phyloP scores from a whole-genome alignment of 2,329 filamentous ascomycete species.

The Ophiocordyceps camponoti-leonardi region DNA sequence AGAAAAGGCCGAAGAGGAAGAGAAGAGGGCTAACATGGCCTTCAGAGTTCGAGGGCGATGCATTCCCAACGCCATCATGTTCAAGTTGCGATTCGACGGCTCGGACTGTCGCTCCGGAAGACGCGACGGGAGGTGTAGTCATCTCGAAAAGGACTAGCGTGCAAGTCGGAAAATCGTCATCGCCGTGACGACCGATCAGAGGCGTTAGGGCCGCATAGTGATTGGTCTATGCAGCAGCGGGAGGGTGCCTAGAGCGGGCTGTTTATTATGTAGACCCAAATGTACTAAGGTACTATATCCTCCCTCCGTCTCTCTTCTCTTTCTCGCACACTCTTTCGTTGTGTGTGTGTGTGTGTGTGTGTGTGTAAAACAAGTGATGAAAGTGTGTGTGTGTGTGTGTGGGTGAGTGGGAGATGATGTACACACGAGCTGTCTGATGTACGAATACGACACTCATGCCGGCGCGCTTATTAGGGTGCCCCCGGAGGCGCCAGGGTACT shows the following conservation, averaged over 20 bases:
- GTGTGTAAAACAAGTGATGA: not conserved
- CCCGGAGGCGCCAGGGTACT: not conserved
- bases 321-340: too few relatives aligned
- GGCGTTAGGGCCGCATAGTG: slow-evolving; percentile 3
- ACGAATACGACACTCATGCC: not conserved
- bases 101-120: slow-evolving; percentile 1
- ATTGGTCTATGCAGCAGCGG: slow-evolving; percentile 9
- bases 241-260: slow-evolving; percentile 5
- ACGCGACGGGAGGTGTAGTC: slow-evolving; percentile 3
- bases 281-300: too few relatives aligned
- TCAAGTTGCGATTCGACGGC: not conserved
- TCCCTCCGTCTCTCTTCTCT: too few relatives aligned
- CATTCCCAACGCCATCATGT: not conserved
- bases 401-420: too few relatives aligned
- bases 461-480: not conserved
- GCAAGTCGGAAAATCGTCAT: slow-evolving; percentile 11
- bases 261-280: not conserved
- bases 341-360: not conserved
- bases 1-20: not conserved
- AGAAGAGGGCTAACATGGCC: not conserved
- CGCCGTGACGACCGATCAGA: slow-evolving; percentile 14
- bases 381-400: not conserved
- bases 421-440: not conserved
- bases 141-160: slow-evolving; percentile 3
- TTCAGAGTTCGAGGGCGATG: not conserved